Evolutionary conservation across 352 stramenopile genomes (phyloP).

Genomic region (Globisporangium takayamanum): DNA sequence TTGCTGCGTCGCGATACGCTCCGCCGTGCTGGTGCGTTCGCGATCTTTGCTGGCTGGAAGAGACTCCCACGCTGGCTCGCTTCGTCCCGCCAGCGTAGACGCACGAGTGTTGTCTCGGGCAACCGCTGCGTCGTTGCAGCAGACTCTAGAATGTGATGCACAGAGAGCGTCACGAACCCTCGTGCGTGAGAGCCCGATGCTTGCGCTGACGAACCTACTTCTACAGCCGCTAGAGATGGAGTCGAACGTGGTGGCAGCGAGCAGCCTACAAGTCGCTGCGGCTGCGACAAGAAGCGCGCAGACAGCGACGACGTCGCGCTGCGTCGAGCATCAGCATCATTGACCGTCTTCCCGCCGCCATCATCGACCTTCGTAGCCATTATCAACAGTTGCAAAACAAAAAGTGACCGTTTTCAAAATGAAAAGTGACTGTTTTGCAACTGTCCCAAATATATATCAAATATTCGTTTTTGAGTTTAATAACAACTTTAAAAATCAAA

Average conservation of each 20-base stretch:
- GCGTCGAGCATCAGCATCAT: too few relatives aligned
- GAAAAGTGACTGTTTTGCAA: too few relatives aligned
- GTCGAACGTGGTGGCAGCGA: conserved; percentile 7
- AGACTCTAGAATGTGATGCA: conserved; percentile 14
- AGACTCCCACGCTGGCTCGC: conserved; percentile 5
- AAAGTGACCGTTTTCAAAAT: too few relatives aligned
- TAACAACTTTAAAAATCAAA: too few relatives aligned
- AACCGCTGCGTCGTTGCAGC: conserved; percentile 8
- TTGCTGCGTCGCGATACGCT: conserved; percentile 1
- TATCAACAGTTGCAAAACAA: too few relatives aligned
- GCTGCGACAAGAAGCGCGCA: conserved; percentile 7
- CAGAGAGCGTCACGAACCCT: conserved; percentile 9
- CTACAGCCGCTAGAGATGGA: too few relatives aligned
- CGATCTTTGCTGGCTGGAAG: conserved; percentile 13
- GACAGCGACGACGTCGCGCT: conserved; percentile 4
- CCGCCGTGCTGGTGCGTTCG: conserved; percentile 2
- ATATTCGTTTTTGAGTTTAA: too few relatives aligned
- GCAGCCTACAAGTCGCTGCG: conserved; percentile 9
- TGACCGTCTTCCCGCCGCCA: too few relatives aligned
- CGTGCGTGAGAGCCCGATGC: not conserved
- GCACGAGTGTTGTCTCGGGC: conserved; percentile 9
- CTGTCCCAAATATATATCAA: too few relatives aligned
- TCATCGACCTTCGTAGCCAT: too few relatives aligned
- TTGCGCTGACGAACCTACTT: not conserved
- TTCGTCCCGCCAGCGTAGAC: conserved; percentile 8